Evolutionary conservation across 2,329 filamentous ascomycete genomes (phyloP), one percentile per base, ranked within the genome.

Genomic region (Pyrenophora teres): DNA sequence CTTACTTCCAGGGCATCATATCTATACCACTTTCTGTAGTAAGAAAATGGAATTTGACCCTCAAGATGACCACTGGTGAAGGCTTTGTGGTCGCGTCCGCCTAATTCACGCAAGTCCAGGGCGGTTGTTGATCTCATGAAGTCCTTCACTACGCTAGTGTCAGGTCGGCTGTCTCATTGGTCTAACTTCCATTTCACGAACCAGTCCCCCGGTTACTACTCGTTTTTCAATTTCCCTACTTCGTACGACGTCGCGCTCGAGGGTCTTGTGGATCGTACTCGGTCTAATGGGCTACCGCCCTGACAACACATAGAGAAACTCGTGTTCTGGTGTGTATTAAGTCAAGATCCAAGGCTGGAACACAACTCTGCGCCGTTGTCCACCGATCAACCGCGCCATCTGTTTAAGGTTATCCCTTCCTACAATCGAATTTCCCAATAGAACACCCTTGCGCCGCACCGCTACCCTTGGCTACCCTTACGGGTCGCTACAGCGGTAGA

Each of bases 251-350:
- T 52, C 15, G 27, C 49, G 10, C 35, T 37, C 23, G 39, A 39
- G n/a, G n/a, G 16, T 44, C 40, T 41, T 42, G 45, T 35, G 21
- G 6, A 32, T 49, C 30, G 45, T 52, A 44, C 48, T 21, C 15
- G 15, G n/a, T 27, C 23, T 40, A 42, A 8, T 35, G 40, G 10
- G 40, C 15, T 38, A 23, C 30, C 19, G 32, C 25, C 40, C 25
- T 15, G 31, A 12, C 15, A n/a, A 39, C 5, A 41, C 30, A 32
- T 16, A 21, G 27, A 38, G 39, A 25, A 30, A 18, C 16, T 10
- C 4, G 9, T 6, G 32, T 23, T 25, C 30, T 33, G 10, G 23
- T 15, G 38, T 33, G 13, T 9, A 16, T 12, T 27, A 21, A 30
- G 18, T 35, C 30, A 18, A 10, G 15, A 8, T 40, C 16, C 33